Conservation (phyloP, 2,329 filamentous ascomycete genomes). For the Knufia petricola region DNA sequence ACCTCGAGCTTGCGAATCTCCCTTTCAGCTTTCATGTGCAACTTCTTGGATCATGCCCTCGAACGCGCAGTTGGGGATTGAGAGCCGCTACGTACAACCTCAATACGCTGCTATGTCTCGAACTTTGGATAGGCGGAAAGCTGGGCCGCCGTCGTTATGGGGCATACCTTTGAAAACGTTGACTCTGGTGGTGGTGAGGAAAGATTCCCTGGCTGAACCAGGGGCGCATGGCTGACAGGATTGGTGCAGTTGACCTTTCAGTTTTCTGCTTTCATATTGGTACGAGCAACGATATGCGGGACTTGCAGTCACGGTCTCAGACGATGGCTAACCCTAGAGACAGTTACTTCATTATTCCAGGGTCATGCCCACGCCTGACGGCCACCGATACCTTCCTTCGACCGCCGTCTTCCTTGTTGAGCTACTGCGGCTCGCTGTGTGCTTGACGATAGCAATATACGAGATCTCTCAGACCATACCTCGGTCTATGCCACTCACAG, state of each 20-base stretch:
- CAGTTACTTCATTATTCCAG: slow-evolving; percentile 91
- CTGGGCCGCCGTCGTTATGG: slow-evolving; percentile 24
- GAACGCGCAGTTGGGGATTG: background rate
- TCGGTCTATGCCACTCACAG: slow-evolving; percentile 67
- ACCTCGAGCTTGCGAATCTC: background rate
- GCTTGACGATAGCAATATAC: slow-evolving; percentile 76
- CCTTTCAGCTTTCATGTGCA: background rate
- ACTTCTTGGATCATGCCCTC: background rate
- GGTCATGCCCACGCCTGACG: slow-evolving; percentile 74
- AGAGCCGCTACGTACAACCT: background rate
- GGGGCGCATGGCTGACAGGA: slow-evolving; percentile 12
- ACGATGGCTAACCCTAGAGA: slow-evolving; percentile 12
- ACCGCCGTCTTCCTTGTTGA: slow-evolving; percentile 93
- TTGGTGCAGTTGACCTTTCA: slow-evolving; percentile 33
- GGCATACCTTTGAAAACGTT: slow-evolving; percentile 27
- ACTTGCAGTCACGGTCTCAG: too few relatives aligned
- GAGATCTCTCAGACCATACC: slow-evolving; percentile 71
- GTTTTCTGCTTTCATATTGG: slow-evolving; percentile 36
- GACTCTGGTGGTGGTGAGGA: slow-evolving; percentile 34
- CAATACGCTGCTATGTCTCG: background rate
- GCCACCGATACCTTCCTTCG: slow-evolving; percentile 84
- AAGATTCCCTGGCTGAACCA: background rate
- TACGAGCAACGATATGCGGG: slow-evolving; percentile 24
- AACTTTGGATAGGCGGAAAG: slow-evolving; percentile 7
- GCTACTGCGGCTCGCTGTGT: slow-evolving; percentile 78